Evolutionary conservation across 2,329 filamentous ascomycete genomes (phyloP).

Genomic region (Aspergillus glaucus): DNA sequence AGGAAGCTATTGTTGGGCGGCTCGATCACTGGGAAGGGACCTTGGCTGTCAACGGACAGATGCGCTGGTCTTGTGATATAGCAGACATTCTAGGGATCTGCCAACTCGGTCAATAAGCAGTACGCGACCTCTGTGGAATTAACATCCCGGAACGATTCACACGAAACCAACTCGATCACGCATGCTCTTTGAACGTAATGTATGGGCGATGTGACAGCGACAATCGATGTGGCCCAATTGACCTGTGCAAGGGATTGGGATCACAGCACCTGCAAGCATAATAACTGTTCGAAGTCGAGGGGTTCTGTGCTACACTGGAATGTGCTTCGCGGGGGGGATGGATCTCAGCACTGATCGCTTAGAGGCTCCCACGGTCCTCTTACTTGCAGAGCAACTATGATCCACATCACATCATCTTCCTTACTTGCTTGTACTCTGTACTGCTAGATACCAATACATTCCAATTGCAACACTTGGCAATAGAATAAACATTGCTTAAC

Average conservation of each 20-base stretch:
- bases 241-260: not conserved
- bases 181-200: not conserved
- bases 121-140: too few relatives aligned
- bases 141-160: too few relatives aligned
- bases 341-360: not conserved
- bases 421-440: too few relatives aligned
- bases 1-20: not conserved
- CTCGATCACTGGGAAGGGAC: not conserved
- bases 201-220: not conserved
- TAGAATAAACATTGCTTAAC: too few relatives aligned
- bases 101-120: too few relatives aligned
- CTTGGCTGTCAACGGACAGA: not conserved
- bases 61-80: not conserved
- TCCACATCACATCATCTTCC: not conserved
- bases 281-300: not conserved
- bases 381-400: not conserved
- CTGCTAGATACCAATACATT: too few relatives aligned
- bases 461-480: too few relatives aligned
- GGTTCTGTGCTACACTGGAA: not conserved
- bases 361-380: conserved; percentile 1
- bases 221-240: not conserved
- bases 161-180: too few relatives aligned
- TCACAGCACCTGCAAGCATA: not conserved
- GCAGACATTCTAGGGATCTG: too few relatives aligned
- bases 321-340: not conserved